Base-by-base conservation (phyloP, 2,329 filamentous ascomycete genomes). In the Talaromyces sp. region DNA sequence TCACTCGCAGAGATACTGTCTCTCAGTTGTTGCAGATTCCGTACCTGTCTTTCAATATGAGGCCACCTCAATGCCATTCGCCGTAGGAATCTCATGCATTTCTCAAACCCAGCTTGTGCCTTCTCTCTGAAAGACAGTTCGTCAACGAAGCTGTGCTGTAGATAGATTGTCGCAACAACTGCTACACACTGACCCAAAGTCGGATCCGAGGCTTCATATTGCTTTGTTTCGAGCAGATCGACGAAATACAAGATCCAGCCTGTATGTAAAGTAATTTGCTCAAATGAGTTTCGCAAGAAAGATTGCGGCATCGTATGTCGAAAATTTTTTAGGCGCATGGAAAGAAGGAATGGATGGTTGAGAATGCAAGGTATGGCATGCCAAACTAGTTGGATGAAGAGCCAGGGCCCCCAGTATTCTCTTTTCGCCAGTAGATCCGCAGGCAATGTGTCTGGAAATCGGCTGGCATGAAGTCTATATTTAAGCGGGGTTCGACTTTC, bases 161-260 rank as follows among this genome's bases (percentile, higher is more conserved):
- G 64, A 61, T 80, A 79, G 31, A 82, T 81, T 2, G 80, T 82
- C 0, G 79, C 79, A 3, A 81, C 76, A 2, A 81, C 75, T 0
- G 77, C 78, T 2, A 78, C 78, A 55, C 78, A 78, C 39, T 81
- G 78, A 1, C 75, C 76, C 6, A 79, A 63, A 19, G 77, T 72
- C 2, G 78, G 77, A 63, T 80, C 77, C 3, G 77, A 76, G 5
- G 78, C 72, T 52, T 74, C 66, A 56, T 80, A 79, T 0, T 66
- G 67, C 64, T 79, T 75, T 62, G 76, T 70, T 68, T 74, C 69
- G 57, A 76, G 70, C 61, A 75, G 73, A 52, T 80, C 76, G 46
- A 82, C 75, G 43, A 80, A 77, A 63, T 80, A 78, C 4, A 81
- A 74, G 22, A 81, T 79, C 80, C 80, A 82, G 1, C 76, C 76